Conservation (phyloP, 768 basidiomycete species). For the Amanita rubescens region DNA sequence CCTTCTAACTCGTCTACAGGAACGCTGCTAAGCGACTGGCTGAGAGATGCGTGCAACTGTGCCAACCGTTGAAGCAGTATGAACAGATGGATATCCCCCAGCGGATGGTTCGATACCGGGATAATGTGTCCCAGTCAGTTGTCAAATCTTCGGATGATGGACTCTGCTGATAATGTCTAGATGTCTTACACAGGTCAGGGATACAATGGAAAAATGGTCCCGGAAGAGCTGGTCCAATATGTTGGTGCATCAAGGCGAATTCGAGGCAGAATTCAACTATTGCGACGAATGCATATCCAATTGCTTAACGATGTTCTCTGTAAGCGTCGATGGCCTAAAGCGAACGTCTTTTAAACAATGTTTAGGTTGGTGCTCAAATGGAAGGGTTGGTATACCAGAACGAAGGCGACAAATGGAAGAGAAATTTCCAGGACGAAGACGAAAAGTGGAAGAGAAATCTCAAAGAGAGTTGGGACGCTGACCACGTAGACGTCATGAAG, state of each 20-base stretch:
- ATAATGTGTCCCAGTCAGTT: slow-evolving; percentile 22
- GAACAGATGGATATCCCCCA: slow-evolving; percentile 23
- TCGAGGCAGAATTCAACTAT: slow-evolving; percentile 34
- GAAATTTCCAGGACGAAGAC: background rate
- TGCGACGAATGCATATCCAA: slow-evolving; percentile 40
- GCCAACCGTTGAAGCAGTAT: slow-evolving; percentile 31
- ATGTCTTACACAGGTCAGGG: slow-evolving; percentile 23
- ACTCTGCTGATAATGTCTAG: slow-evolving; percentile 6
- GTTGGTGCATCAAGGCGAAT: slow-evolving; percentile 39
- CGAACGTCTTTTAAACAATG: background rate
- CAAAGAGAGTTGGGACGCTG: background rate
- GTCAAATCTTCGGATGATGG: background rate
- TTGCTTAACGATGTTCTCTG: slow-evolving; percentile 41
- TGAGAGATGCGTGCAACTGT: slow-evolving; percentile 37
- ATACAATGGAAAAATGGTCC: slow-evolving; percentile 38
- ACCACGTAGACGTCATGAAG: slow-evolving; percentile 15
- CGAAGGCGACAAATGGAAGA: too few relatives aligned
- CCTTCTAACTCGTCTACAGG: slow-evolving; percentile 20
- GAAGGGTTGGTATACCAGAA: background rate
- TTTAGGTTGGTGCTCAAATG: slow-evolving; percentile 17
- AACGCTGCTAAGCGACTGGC: slow-evolving; percentile 35
- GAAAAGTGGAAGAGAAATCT: background rate
- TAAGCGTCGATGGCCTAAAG: slow-evolving; percentile 11
- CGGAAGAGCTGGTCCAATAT: slow-evolving; percentile 30
- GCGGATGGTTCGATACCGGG: slow-evolving; percentile 24